These are phyloP conservation scores for Apiospora saccharicola DNA, from an alignment of 2,329 filamentous ascomycete species.

Conservation along the genomic window DNA sequence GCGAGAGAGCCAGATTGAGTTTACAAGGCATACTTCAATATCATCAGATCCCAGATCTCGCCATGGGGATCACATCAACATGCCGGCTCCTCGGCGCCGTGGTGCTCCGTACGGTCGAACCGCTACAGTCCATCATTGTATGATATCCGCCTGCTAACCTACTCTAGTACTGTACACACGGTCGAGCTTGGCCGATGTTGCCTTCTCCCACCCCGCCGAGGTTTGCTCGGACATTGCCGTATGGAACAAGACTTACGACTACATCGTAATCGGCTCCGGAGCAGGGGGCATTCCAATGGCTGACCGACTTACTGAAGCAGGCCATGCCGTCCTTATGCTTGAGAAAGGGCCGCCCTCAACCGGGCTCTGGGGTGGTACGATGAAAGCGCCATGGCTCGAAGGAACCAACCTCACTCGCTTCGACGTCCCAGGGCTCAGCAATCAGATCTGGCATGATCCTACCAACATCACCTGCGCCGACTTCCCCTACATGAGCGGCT, in stretches of 20 bases:
- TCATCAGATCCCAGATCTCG: neutral
- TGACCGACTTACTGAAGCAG: slow-evolving; percentile 68
- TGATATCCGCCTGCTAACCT: neutral
- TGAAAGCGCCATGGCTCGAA: slow-evolving; percentile 68
- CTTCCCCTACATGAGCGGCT: slow-evolving; percentile 77
- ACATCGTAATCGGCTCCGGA: slow-evolving; percentile 67
- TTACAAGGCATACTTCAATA: neutral
- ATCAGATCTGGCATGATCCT: slow-evolving; percentile 72
- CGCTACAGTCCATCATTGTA: no score
- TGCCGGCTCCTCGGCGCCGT: neutral
- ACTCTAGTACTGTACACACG: neutral
- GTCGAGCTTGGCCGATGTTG: neutral
- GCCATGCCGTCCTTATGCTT: slow-evolving; percentile 69
- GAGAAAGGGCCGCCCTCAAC: slow-evolving; percentile 69
- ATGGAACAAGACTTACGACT: slow-evolving; percentile 60
- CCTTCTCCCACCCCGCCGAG: neutral
- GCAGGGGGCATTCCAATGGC: slow-evolving; percentile 66
- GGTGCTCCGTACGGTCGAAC: neutral
- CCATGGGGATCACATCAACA: neutral
- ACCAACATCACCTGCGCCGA: slow-evolving; percentile 71
- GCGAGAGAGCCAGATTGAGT: neutral
- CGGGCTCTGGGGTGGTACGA: slow-evolving; percentile 68
- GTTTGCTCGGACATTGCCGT: slow-evolving; percentile 31
- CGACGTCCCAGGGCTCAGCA: slow-evolving; percentile 75
- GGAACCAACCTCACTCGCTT: slow-evolving; percentile 72